A percentile compares a stretch with the other conserved stretches of the same genome.
phyloP scores from a whole-genome alignment of 1,284 basidiomycete species.

The Cerrena zonata region DNA sequence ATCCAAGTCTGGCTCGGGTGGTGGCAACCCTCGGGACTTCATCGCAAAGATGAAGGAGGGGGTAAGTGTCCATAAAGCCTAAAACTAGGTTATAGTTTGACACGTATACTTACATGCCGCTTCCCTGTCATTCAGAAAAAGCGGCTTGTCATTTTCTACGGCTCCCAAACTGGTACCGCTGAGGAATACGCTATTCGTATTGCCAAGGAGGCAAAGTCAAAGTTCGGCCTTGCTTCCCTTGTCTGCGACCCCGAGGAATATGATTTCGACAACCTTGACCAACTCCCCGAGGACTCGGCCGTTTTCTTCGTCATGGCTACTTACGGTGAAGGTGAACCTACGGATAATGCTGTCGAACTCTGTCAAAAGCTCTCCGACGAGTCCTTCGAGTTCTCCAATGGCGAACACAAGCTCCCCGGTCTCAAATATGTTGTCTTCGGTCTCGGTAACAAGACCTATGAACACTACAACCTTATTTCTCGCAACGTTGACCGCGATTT shows the following conservation, averaged over 20 bases:
- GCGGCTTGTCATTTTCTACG: slow-evolving; percentile 90
- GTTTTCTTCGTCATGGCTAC: slow-evolving; percentile 96
- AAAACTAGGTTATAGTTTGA: too few relatives aligned
- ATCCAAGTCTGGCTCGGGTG: slow-evolving; percentile 45
- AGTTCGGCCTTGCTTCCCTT: slow-evolving; percentile 87
- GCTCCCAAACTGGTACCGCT: slow-evolving; percentile 93
- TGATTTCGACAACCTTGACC: slow-evolving; percentile 93
- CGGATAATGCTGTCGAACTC: slow-evolving; percentile 94
- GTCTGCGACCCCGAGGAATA: slow-evolving; percentile 97
- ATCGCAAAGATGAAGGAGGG: slow-evolving; percentile 84
- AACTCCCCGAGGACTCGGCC: slow-evolving; percentile 79
- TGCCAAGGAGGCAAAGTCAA: slow-evolving; percentile 90
- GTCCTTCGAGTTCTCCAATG: slow-evolving; percentile 80
- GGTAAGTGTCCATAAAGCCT: slow-evolving; percentile 63
- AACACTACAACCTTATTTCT: slow-evolving; percentile 90
- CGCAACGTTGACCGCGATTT: slow-evolving; percentile 76
- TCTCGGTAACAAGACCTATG: slow-evolving; percentile 92
- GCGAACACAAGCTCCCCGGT: slow-evolving; percentile 72
- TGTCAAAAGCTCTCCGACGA: slow-evolving; percentile 89
- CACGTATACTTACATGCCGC: slow-evolving; percentile 4
- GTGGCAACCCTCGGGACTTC: slow-evolving; percentile 82
- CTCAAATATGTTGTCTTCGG: slow-evolving; percentile 95
- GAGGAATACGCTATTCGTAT: slow-evolving; percentile 93
- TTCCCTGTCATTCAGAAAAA: too few relatives aligned
- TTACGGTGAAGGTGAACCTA: slow-evolving; percentile 98